These are phyloP conservation scores for Dovyalis caffra DNA, from an alignment of 345 rosid genomes.

Conservation along the genomic window DNA sequence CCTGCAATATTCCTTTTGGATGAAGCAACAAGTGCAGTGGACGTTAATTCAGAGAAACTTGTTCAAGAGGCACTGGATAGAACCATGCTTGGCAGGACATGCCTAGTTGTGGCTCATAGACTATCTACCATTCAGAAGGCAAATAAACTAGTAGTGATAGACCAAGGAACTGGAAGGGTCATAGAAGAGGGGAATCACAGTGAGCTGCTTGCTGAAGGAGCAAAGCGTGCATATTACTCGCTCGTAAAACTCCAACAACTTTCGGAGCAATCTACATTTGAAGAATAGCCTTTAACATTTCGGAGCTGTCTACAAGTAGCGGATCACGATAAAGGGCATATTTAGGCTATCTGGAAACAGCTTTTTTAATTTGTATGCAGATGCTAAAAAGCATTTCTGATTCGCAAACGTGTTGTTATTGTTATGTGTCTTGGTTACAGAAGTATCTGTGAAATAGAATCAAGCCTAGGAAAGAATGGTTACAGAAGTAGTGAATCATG, in stretches of 20 bases:
- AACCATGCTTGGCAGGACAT: neutral
- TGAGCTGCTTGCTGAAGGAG: neutral
- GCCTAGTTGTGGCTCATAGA: neutral
- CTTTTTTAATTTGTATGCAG: too few relatives aligned
- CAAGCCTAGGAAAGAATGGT: too few relatives aligned
- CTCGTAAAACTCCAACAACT: neutral
- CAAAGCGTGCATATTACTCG: neutral
- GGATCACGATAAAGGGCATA: neutral
- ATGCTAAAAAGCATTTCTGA: too few relatives aligned
- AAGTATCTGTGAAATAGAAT: too few relatives aligned
- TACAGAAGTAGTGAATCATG: too few relatives aligned
- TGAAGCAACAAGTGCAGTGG: slow-evolving; percentile 39
- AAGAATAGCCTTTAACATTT: neutral
- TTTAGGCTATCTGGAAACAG: too few relatives aligned
- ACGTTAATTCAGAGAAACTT: slow-evolving; percentile 32
- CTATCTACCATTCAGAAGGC: neutral
- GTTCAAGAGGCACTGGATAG: slow-evolving; percentile 35
- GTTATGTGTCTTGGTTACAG: too few relatives aligned
- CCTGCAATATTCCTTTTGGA: slow-evolving; percentile 24
- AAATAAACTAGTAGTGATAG: neutral
- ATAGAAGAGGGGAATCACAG: neutral
- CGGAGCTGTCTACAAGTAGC: slow-evolving; percentile 18
- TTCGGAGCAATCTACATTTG: neutral
- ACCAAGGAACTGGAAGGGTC: neutral
- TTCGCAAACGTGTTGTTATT: too few relatives aligned